Evolutionary conservation across 164 flowering plant genomes (phyloP).

Genomic region (Magnolia officinalis): DNA sequence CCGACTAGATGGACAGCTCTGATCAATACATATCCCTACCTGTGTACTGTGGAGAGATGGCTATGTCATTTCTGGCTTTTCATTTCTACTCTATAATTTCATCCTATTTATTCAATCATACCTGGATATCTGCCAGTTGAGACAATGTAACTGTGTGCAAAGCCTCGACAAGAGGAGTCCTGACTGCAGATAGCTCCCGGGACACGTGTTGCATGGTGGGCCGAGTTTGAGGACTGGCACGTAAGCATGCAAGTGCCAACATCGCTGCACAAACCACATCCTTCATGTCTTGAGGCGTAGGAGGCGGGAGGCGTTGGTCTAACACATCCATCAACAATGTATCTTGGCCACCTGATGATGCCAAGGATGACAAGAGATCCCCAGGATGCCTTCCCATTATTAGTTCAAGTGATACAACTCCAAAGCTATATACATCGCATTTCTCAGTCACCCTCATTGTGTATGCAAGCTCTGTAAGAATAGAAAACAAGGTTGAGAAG

Average conservation of each 20-base stretch:
- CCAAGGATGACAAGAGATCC: background rate
- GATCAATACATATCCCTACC: too few relatives aligned
- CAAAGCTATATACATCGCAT: constrained; percentile 12
- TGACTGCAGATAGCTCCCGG: background rate
- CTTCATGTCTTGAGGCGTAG: background rate
- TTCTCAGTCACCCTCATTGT: constrained; percentile 10
- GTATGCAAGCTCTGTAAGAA: constrained; percentile 8
- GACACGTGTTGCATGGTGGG: constrained; percentile 13
- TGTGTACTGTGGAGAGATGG: too few relatives aligned
- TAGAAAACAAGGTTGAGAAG: background rate
- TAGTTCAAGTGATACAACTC: background rate
- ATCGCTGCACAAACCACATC: background rate
- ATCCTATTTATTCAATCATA: background rate
- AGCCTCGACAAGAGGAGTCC: background rate
- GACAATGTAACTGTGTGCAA: background rate
- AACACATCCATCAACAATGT: constrained; percentile 1
- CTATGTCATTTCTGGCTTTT: too few relatives aligned
- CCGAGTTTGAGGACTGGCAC: constrained; percentile 9
- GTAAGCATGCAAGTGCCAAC: constrained; percentile 9
- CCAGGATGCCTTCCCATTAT: constrained; percentile 9
- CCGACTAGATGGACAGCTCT: too few relatives aligned
- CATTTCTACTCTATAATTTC: too few relatives aligned
- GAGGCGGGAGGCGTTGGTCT: constrained; percentile 4
- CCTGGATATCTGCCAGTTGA: background rate
- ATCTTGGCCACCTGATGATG: background rate